Conservation (phyloP, 2,329 filamentous ascomycete species). For the Nigrograna mackinnonii region DNA sequence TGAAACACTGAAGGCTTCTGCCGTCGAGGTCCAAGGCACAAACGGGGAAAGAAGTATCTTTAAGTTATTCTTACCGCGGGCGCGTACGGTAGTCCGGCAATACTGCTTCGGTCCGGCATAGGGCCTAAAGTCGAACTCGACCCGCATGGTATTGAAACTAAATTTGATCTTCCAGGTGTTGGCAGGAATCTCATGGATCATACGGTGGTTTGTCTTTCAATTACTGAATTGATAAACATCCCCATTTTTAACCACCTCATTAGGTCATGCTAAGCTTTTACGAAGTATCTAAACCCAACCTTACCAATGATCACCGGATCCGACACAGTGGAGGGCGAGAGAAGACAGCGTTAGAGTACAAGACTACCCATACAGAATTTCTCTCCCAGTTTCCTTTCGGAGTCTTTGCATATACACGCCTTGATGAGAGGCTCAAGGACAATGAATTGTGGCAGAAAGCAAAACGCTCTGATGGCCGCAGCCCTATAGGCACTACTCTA, state of each 20-base stretch:
- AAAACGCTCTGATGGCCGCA: constrained; percentile 42
- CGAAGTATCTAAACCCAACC: constrained; percentile 57
- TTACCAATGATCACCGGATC: constrained; percentile 39
- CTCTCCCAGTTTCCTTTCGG: constrained; percentile 64
- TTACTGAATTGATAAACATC: too few species aligned
- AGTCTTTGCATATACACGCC: constrained; percentile 61
- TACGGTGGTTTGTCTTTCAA: constrained; percentile 47
- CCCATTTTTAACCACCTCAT: too few species aligned
- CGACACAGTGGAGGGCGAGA: constrained; percentile 17
- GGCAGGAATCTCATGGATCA: constrained; percentile 66
- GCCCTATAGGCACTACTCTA: constrained; percentile 62
- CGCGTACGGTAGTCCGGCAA: constrained; percentile 20
- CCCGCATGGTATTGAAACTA: constrained; percentile 52
- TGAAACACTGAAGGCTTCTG: background rate
- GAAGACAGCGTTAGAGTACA: constrained; percentile 57
- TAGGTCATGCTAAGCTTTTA: constrained; percentile 57
- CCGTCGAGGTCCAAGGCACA: background rate
- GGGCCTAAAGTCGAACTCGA: constrained; percentile 56
- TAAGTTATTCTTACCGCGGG: constrained; percentile 21
- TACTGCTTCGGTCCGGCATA: constrained; percentile 56
- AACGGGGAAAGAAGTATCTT: background rate
- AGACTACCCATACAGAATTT: constrained; percentile 59
- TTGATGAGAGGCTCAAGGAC: constrained; percentile 54
- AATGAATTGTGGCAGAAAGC: background rate
- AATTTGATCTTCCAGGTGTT: constrained; percentile 61